Evolutionary conservation across 75 land plant species (phyloP).

Genomic region (Azolla pinnata): DNA sequence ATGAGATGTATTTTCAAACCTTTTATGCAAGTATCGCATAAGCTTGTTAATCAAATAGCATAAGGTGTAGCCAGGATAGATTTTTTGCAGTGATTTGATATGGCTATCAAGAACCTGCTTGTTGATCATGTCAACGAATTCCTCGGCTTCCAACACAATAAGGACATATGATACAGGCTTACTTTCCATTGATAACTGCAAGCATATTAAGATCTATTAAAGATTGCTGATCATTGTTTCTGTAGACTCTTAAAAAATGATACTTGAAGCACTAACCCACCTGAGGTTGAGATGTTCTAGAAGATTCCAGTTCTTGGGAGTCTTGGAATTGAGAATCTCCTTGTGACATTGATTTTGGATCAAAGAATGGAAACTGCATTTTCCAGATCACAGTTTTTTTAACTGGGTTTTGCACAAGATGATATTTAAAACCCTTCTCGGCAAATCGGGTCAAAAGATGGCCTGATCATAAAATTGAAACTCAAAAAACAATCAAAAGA

Average conservation of each 20-base stretch:
- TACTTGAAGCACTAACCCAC: too few relatives aligned
- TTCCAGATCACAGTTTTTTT: slow-evolving; percentile 73
- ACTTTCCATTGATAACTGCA: slow-evolving; percentile 39
- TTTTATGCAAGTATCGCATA: slow-evolving; percentile 55
- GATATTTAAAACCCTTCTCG: slow-evolving; percentile 62
- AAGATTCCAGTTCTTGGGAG: slow-evolving; percentile 11
- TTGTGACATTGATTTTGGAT: slow-evolving; percentile 26
- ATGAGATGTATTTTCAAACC: too few relatives aligned
- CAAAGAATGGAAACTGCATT: slow-evolving; percentile 56
- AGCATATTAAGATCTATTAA: not conserved
- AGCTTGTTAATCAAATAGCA: slow-evolving; percentile 74
- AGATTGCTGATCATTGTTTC: not conserved
- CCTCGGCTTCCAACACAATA: slow-evolving; percentile 66
- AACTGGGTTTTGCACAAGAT: slow-evolving; percentile 63
- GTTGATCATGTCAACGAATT: slow-evolving; percentile 50
- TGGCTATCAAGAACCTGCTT: slow-evolving; percentile 44
- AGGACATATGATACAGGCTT: slow-evolving; percentile 51
- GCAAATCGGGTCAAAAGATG: slow-evolving; percentile 69
- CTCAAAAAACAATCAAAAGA: too few relatives aligned
- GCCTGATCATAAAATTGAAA: slow-evolving; percentile 58
- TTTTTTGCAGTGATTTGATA: slow-evolving; percentile 32
- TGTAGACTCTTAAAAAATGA: too few relatives aligned
- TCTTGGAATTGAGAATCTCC: slow-evolving; percentile 12
- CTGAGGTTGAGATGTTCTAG: too few relatives aligned
- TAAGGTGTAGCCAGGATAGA: slow-evolving; percentile 58